Evolutionary conservation across 306 rosid species (phyloP), one percentile per base, ranked within the genome.

Genomic region (Medicago arabica): DNA sequence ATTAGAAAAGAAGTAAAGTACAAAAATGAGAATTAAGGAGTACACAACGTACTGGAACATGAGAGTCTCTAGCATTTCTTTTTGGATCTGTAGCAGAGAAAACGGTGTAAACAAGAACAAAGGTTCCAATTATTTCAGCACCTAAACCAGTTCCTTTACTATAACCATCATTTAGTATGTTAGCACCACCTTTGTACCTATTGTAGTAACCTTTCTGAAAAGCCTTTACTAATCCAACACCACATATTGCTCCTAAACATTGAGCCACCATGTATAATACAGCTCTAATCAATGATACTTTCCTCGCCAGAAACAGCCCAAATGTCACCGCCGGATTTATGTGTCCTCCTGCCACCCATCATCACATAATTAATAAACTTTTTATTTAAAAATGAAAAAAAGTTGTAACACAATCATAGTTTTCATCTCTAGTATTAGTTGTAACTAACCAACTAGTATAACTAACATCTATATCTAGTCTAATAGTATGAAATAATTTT

Each of bases 61-160:
- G 82, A 9, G 86, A 85, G 11, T 85, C 88, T 72, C 88, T 79
- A 65, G 88, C 88, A 0, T 3, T 72, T 61, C 88, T 71, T 77
- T 85, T 85, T 51, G 88, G 84, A 67, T 85, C 88, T 0, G 88
- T 85, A 9, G 86, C 88, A 34, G 88, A 85, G 72, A 85, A 85
- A 34, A 85, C 88, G 39, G 85, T 85, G 81, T 85, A 85, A 72
- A 85, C 88, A 74, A 81, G 85, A 36, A 85, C 59, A 65, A 81
- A 85, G 50, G 85, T 85, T 3, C 85, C 83, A 6, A 85, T 70
- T 13, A 85, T 85, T 67, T 85, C 88, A 75, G 84, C 84, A 4
- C 88, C 88, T 54, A 85, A 79, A 0, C 80, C 86, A 3, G 84
- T 75, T 16, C 84, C 88, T 67, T 79, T 82, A 51, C 66, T 75